Conservation (phyloP, 331 rosid genomes). For the Saraca asoca region DNA sequence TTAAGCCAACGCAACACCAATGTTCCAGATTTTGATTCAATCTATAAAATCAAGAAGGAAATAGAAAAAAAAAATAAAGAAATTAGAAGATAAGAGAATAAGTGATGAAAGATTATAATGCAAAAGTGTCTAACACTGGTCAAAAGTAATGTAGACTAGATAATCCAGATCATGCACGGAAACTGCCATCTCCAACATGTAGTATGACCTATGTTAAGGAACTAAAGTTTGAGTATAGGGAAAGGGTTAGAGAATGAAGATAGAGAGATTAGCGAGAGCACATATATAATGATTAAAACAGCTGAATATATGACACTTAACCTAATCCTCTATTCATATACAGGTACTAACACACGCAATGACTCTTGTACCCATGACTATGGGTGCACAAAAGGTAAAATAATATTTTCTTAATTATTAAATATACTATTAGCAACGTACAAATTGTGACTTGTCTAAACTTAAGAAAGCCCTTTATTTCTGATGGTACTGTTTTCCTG, state of each 20-base stretch:
- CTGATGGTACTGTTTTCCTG: not conserved
- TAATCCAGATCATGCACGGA: conserved; percentile 25
- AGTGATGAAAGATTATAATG: conserved; percentile 22
- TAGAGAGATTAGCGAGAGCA: no score
- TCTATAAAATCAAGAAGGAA: conserved; percentile 47
- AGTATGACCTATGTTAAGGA: not conserved
- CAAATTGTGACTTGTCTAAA: conserved; percentile 25
- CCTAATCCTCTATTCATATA: no score
- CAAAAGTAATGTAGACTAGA: conserved; percentile 13
- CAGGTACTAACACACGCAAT: no score
- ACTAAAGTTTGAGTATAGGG: no score
- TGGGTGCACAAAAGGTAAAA: no score
- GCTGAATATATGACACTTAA: no score
- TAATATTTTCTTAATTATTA: no score
- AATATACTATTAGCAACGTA: not conserved
- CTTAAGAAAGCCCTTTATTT: conserved; percentile 17
- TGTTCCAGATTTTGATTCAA: conserved; percentile 94
- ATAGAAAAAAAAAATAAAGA: conserved; percentile 21
- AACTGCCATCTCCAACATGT: conserved; percentile 7
- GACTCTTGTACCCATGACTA: no score
- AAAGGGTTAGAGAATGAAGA: no score
- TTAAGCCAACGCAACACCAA: conserved; percentile 98
- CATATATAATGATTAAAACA: no score
- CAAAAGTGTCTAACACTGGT: not conserved
- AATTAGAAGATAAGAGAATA: conserved; percentile 11